Base-by-base conservation (phyloP, 352 stramenopile genomes). In the Globisporangium cylindrosporum region DNA sequence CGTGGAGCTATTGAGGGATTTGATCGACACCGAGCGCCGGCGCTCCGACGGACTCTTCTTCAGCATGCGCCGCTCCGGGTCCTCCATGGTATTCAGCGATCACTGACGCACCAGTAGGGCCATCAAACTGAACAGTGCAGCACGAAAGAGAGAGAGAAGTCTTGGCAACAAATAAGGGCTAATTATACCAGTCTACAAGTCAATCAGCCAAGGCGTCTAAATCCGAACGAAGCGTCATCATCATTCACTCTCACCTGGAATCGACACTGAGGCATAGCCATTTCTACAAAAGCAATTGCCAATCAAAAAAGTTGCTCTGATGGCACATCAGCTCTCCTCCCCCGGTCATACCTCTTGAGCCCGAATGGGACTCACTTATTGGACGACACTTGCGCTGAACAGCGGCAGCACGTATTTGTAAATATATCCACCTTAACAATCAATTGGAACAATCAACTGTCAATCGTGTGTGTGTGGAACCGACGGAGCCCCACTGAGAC, bases 81-180 rank as follows among this genome's bases (percentile, higher is more conserved):
- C 64, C 56, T 64, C 29, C 56, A 64, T 69, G n/a, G 41, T 49
- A 1, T 49, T 49, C 41, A 49, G 41, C 15, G 7, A 49, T 49
- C 41, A 49, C 41, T 20, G 4, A 49, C 15, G 4, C 41, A 8
- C 36, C 15, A 49, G 15, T 15, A 49, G 41, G 7, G 15, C 41
- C 41, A 49, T 49, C 41, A 49, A 49, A n/a, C 41, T 49, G 6
- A 49, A n/a, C 4, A 32, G 27, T 32, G 27, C 27, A 32, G 27
- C 4, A n/a, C 15, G n/a, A 46, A 49, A 20, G 41, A 49, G 15
- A 49, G 15, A 49, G 15, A 49, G 20, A 14, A 49, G 15, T n/a
- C 41, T 18, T 49, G 41, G 7, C 41, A 49, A 49, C 14, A 49
- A 20, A 49, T 5, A 49, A 5, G n/a, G 4, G 5, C 41, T 49